Percentiles rank a stretch among this genome's conserved stretches.
phyloP scores from a whole-genome alignment of 1,284 basidiomycete species.

The Malassezia furfur region DNA sequence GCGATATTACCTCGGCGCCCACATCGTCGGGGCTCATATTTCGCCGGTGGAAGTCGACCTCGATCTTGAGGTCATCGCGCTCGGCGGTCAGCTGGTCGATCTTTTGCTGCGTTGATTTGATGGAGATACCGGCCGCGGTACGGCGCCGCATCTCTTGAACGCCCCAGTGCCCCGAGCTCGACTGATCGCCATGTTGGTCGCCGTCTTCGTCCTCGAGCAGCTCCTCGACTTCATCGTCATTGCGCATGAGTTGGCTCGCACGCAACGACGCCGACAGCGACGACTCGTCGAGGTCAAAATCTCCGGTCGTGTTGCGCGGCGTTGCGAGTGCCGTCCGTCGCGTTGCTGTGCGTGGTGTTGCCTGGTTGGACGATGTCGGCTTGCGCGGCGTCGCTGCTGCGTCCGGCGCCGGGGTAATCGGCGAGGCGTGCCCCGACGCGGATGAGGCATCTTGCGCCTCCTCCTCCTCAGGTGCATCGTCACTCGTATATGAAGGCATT shows the following conservation, averaged over 20 bases:
- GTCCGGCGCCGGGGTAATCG: neutral
- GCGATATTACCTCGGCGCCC: slow-evolving; percentile 32
- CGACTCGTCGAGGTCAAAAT: slow-evolving; percentile 2
- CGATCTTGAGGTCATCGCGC: slow-evolving; percentile 44
- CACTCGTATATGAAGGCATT: too few species aligned
- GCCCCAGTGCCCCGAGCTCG: slow-evolving; percentile 33
- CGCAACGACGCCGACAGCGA: slow-evolving; percentile 14
- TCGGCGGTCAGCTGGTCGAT: slow-evolving; percentile 43
- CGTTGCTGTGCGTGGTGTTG: neutral
- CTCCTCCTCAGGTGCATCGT: too few species aligned
- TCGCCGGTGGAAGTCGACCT: slow-evolving; percentile 41
- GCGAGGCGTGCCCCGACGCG: neutral
- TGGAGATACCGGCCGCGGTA: slow-evolving; percentile 34
- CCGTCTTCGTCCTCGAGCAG: slow-evolving; percentile 13
- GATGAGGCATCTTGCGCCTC: too few species aligned
- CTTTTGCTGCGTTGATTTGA: slow-evolving; percentile 40
- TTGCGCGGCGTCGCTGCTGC: neutral
- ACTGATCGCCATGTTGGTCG: neutral
- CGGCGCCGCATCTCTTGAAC: slow-evolving; percentile 32
- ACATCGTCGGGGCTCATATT: slow-evolving; percentile 39
- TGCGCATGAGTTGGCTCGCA: slow-evolving; percentile 12
- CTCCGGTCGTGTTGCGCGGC: neutral
- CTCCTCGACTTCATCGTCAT: slow-evolving; percentile 5
- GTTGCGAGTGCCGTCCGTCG: neutral
- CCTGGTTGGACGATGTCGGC: too few species aligned